Evolutionary conservation across 352 stramenopile species (phyloP).

Genomic region (Plasmopara muralis): DNA sequence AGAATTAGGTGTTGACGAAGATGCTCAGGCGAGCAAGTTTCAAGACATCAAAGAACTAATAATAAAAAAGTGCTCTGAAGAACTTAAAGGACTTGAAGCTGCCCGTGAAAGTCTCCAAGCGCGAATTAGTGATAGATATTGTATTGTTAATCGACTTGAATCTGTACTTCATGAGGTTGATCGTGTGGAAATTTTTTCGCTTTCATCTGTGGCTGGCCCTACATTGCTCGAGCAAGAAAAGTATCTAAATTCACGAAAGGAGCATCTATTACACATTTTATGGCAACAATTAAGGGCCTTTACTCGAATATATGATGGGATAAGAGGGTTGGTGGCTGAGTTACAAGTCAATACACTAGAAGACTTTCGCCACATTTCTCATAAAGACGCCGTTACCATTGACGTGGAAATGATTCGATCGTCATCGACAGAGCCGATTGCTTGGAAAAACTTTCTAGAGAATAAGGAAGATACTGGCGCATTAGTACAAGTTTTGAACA

Average conservation of each 20-base stretch:
- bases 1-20: conserved; percentile 45
- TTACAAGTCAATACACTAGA: conserved; percentile 31
- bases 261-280: conserved; percentile 37
- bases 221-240: conserved; percentile 56
- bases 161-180: conserved; percentile 27
- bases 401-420: conserved; percentile 9
- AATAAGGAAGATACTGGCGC: conserved; percentile 16
- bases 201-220: conserved; percentile 27
- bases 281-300: conserved; percentile 34
- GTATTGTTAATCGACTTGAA: conserved; percentile 44
- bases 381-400: conserved; percentile 21
- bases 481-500: conserved; percentile 14
- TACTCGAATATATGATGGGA: conserved; percentile 25
- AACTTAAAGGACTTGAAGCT: conserved; percentile 46
- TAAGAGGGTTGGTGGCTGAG: conserved; percentile 29
- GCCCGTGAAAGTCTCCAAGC: conserved; percentile 39
- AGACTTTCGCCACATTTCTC: conserved; percentile 42
- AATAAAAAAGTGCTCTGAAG: conserved; percentile 52
- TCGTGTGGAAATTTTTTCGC: conserved; percentile 32
- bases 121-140: conserved; percentile 35
- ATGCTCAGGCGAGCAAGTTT: conserved; percentile 49
- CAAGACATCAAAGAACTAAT: conserved; percentile 54
- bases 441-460: conserved; percentile 23
- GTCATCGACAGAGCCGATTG: conserved; percentile 12
- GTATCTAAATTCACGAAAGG: conserved; percentile 25